Evolutionary conservation across 164 flowering plant species (phyloP).

Genomic region (Macadamia tetraphylla): DNA sequence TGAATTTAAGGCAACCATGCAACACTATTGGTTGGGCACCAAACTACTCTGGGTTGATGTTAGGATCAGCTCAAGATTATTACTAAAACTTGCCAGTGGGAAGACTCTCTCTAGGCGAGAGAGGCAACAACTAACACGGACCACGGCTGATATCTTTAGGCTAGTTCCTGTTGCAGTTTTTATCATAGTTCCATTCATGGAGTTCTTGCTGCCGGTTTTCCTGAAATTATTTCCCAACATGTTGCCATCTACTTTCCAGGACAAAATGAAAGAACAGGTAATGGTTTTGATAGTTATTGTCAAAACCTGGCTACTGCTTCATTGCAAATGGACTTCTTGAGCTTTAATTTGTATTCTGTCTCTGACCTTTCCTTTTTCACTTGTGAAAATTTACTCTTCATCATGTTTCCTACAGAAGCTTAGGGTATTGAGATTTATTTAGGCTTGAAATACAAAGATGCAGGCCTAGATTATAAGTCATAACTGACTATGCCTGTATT

Average conservation of each 20-base stretch:
- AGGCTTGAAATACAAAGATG: too few species aligned
- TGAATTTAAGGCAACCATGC: conserved; percentile 59
- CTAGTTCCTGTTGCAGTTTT: conserved; percentile 91
- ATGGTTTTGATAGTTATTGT: not conserved
- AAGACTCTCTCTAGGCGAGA: conserved; percentile 92
- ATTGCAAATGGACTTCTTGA: not conserved
- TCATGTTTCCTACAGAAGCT: too few species aligned
- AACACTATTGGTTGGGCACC: conserved; percentile 88
- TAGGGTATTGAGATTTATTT: too few species aligned
- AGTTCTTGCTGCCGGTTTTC: conserved; percentile 85
- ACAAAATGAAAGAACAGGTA: conserved; percentile 98
- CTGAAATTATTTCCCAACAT: conserved; percentile 92
- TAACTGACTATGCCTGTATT: too few species aligned
- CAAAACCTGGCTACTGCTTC: not conserved
- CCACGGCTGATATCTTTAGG: conserved; percentile 90
- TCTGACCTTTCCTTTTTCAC: not conserved
- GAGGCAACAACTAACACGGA: conserved; percentile 85
- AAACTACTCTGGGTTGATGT: conserved; percentile 84
- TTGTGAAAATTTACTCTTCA: too few species aligned
- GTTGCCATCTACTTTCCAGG: conserved; percentile 96
- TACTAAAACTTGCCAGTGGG: conserved; percentile 75
- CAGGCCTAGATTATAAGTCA: too few species aligned
- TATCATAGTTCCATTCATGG: conserved; percentile 92
- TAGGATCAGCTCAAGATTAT: conserved; percentile 66
- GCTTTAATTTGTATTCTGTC: not conserved